phyloP scores from a whole-genome alignment of 116 monocot genomes.

The Papilionanthe hybrid region DNA sequence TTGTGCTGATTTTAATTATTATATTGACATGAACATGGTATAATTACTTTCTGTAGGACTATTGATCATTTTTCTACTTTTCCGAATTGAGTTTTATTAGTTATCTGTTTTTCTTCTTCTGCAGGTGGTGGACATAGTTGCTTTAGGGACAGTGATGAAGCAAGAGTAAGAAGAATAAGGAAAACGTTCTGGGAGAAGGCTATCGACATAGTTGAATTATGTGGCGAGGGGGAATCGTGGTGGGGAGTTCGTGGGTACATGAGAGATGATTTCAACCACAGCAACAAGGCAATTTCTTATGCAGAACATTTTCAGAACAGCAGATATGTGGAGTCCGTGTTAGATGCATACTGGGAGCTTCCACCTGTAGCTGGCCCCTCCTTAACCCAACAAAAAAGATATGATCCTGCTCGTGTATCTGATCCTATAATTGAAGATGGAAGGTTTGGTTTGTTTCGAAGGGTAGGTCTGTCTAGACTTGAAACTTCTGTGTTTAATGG shows the following conservation, averaged over 20 bases:
- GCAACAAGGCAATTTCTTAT: conserved; percentile 62
- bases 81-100: too few species aligned
- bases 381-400: conserved; percentile 89
- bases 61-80: too few species aligned
- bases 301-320: conserved; percentile 91
- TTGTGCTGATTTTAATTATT: neutral
- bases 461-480: conserved; percentile 56
- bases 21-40: neutral
- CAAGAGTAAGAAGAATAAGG: conserved; percentile 65
- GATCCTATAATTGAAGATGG: conserved; percentile 89
- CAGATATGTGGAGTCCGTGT: conserved; percentile 68
- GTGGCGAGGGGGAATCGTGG: conserved; percentile 77
- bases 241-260: conserved; percentile 87
- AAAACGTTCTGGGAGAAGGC: conserved; percentile 81
- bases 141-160: conserved; percentile 84
- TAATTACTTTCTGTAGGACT: neutral
- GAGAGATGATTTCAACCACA: conserved; percentile 91
- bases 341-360: conserved; percentile 92
- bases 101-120: neutral
- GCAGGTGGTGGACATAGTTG: conserved; percentile 96
- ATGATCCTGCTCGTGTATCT: conserved; percentile 77
- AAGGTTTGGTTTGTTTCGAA: conserved; percentile 58
- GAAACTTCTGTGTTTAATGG: conserved; percentile 88
- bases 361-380: conserved; percentile 88
- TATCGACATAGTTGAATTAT: conserved; percentile 70